phyloP scores from a whole-genome alignment of 2,329 filamentous ascomycete species.

The Trichoderma sp. region DNA sequence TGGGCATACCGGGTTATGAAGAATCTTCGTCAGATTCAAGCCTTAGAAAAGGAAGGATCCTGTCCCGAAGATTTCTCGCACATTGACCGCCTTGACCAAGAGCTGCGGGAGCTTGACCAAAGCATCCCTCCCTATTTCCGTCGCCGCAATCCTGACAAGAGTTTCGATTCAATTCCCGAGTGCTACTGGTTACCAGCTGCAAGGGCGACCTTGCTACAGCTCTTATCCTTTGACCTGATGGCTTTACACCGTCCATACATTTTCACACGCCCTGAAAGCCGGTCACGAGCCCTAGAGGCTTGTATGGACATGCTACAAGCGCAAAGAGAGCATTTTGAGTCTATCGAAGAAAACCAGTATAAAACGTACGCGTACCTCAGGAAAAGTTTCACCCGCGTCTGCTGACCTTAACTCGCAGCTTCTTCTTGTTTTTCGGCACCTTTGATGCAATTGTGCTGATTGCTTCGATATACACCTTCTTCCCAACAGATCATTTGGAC shows the following conservation, averaged over 20 bases:
- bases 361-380: neutral
- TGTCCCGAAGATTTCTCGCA: neutral
- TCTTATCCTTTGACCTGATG: neutral
- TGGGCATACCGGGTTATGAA: neutral
- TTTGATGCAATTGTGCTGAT: neutral
- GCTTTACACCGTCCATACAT: neutral
- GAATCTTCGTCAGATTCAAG: neutral
- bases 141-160: neutral
- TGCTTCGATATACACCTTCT: neutral
- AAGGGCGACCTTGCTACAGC: neutral
- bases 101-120: neutral
- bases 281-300: neutral
- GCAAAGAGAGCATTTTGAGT: neutral
- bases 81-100: neutral
- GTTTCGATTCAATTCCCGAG: neutral
- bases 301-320: neutral
- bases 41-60: neutral
- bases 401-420: neutral
- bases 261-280: neutral
- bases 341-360: neutral
- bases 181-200: neutral
- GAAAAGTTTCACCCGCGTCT: neutral
- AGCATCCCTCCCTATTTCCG: neutral
- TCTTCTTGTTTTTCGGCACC: neutral
- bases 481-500: neutral